These are phyloP conservation scores for Linanthus parryae DNA, from an alignment of 148 eudicot genomes.

Conservation along the genomic window DNA sequence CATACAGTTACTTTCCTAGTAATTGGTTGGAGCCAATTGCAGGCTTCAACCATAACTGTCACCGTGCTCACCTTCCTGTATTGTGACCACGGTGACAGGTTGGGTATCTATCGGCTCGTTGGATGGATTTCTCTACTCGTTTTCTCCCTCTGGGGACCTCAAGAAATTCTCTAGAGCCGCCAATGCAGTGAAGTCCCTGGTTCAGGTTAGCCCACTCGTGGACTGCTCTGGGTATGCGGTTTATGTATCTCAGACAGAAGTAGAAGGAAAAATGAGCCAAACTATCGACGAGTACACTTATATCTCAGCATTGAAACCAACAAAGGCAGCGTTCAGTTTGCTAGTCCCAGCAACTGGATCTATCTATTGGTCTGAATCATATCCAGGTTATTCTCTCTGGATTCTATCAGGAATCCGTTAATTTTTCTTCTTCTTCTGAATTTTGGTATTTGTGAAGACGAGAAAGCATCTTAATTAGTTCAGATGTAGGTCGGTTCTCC, in stretches of 20 bases:
- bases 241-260: slow-evolving; percentile 60
- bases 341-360: slow-evolving; percentile 74
- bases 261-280: slow-evolving; percentile 61
- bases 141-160: slow-evolving; percentile 64
- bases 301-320: slow-evolving; percentile 70
- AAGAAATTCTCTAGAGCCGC: slow-evolving; percentile 48
- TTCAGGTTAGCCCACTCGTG: slow-evolving; percentile 74
- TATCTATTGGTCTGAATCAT: slow-evolving; percentile 63
- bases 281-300: slow-evolving; percentile 33
- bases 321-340: slow-evolving; percentile 46
- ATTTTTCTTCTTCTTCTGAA: background rate
- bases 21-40: too few relatives aligned
- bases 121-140: slow-evolving; percentile 77
- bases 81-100: slow-evolving; percentile 30
- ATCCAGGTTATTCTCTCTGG: slow-evolving; percentile 45
- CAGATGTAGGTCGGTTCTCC: slow-evolving; percentile 18
- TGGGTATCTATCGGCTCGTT: slow-evolving; percentile 92
- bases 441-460: too few relatives aligned
- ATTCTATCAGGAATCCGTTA: background rate
- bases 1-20: too few relatives aligned
- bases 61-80: background rate
- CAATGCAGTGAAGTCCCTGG: slow-evolving; percentile 30
- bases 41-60: too few relatives aligned
- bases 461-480: background rate
- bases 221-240: slow-evolving; percentile 93